Percentiles rank a stretch among this genome's conserved stretches.
phyloP scores from a whole-genome alignment of 73 alveolate species.

The Uronychia binucleata region DNA sequence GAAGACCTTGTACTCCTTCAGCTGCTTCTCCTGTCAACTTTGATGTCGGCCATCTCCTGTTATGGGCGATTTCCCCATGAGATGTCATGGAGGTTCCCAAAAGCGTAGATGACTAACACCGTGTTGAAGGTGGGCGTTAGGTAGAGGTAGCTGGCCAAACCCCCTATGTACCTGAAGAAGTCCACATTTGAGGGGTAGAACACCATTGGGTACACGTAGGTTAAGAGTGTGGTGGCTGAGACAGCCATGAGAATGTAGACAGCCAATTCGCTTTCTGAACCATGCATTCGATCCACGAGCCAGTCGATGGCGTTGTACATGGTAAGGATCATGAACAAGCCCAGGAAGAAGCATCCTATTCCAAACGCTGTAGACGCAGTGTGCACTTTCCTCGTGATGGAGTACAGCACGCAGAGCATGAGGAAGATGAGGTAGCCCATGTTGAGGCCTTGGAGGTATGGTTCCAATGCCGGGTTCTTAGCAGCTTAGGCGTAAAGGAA shows the following conservation, averaged over 20 bases:
- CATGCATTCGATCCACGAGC: neutral
- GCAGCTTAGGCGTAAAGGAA: neutral
- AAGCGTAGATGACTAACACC: constrained; percentile 51
- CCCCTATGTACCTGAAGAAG: constrained; percentile 10
- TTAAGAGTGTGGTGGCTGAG: neutral
- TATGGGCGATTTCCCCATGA: constrained; percentile 70
- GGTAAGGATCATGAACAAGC: constrained; percentile 3
- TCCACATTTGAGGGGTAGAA: neutral
- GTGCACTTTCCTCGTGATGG: neutral
- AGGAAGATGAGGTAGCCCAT: neutral
- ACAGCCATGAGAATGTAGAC: neutral
- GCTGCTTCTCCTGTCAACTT: too few species aligned
- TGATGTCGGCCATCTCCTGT: too few species aligned
- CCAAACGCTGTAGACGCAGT: constrained; percentile 2
- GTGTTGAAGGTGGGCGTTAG: constrained; percentile 56
- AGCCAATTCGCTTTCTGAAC: neutral
- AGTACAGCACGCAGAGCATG: neutral
- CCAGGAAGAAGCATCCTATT: constrained; percentile 6
- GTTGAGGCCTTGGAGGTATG: neutral
- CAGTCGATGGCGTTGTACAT: neutral
- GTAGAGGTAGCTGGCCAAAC: constrained; percentile 25
- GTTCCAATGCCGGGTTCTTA: neutral
- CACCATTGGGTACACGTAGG: neutral
- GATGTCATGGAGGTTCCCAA: constrained; percentile 55
- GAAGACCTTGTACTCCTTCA: too few species aligned